Evolutionary conservation across 345 rosid species (phyloP), one percentile per base, ranked within the genome.

Genomic region (Eucalyptus caleyi): DNA sequence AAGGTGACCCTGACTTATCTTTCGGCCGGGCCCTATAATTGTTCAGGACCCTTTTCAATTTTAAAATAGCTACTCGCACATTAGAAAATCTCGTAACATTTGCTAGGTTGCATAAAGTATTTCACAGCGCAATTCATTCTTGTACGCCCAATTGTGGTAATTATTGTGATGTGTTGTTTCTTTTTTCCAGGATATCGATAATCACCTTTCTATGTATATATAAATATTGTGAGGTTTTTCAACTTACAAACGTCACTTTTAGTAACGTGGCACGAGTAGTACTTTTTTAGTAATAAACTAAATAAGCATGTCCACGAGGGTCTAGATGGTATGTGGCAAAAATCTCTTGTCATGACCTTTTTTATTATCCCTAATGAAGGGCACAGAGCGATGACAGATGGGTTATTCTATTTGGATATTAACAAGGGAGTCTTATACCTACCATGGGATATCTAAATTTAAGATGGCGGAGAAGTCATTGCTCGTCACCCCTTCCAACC

Each of bases 71-170:
- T n/a, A 65, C 0, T 7, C 0, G 77, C 37, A 7, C 77, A 2
- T 65, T 65, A 56, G 30, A n/a, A 0, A n/a, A 65, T 16, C 6
- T n/a, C 0, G 11, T n/a, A 0, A 65, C 0, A 15, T n/a, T n/a
- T 65, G 40, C 21, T 65, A 65, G 77, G 77, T 65, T 16, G 0
- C 40, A 8, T 65, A 0, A 7, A n/a, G 77, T 65, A n/a, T 65
- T 65, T n/a, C 19, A 16, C 77, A 1, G 40, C 21, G 21, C 77
- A 7, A 0, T 16, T n/a, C 37, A 4, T n/a, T 15, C 21, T n/a
- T n/a, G 1, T 16, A n/a, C 77, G 0, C n/a, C 34, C 40, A n/a
- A 16, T 16, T 15, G 37, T 4, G 37, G 77, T 65, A 13, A 60
- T 13, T n/a, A 11, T 4, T 13, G 34, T 27, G 8, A 27, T 13